Evolutionary conservation across 2,329 filamentous ascomycete species (phyloP).

Genomic region (Cladophialophora immunda): DNA sequence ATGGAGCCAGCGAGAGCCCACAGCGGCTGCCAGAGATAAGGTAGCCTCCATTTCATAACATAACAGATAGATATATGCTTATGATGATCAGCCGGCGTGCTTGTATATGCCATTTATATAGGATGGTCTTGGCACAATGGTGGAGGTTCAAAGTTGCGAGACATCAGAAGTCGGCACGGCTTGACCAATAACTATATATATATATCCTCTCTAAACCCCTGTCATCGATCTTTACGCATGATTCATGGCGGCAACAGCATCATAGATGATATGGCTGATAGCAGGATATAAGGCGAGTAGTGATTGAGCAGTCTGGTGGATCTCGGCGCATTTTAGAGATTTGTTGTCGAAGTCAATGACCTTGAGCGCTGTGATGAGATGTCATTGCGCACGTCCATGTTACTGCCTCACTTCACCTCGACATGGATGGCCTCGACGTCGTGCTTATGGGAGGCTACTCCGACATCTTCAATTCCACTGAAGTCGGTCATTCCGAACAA

Average conservation of each 20-base stretch:
- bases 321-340: no score
- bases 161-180: neutral
- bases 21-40: neutral
- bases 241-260: neutral
- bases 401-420: constrained; percentile 22
- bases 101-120: neutral
- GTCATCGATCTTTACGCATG: neutral
- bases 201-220: neutral
- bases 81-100: neutral
- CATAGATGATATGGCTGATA: no score
- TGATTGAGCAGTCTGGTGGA: neutral
- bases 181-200: neutral
- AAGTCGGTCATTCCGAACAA: constrained; percentile 68
- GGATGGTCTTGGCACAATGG: neutral
- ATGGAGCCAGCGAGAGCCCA: neutral
- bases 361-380: neutral
- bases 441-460: constrained; percentile 27
- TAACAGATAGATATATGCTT: constrained; percentile 4
- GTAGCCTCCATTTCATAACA: neutral
- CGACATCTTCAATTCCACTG: constrained; percentile 31
- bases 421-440: constrained; percentile 30
- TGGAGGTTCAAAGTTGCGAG: neutral
- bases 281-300: neutral
- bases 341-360: no score
- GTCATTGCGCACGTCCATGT: neutral